Percentiles rank a stretch among this genome's conserved stretches.
phyloP scores from a whole-genome alignment of 2,329 filamentous ascomycete species.

The Thermochaetoides dissita region DNA sequence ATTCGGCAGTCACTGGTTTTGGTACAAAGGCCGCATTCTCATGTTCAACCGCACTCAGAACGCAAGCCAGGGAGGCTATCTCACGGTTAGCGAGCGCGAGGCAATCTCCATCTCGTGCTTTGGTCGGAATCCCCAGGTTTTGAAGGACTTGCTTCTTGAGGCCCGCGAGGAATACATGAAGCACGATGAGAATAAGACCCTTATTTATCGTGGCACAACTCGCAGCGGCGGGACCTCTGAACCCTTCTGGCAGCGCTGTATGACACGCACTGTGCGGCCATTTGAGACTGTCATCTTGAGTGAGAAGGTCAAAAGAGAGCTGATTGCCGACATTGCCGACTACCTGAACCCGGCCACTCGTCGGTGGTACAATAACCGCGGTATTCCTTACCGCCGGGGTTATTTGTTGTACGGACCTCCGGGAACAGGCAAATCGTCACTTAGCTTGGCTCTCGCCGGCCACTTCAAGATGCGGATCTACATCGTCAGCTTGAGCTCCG shows the following conservation, averaged over 20 bases:
- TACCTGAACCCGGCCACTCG: constrained; percentile 49
- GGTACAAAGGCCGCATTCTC: constrained; percentile 45
- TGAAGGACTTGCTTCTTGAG: constrained; percentile 49
- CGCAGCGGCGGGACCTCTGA: constrained; percentile 25
- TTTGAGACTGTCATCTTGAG: constrained; percentile 53
- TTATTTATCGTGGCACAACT: constrained; percentile 47
- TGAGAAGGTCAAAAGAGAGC: constrained; percentile 42
- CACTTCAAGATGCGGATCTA: constrained; percentile 59
- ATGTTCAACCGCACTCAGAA: constrained; percentile 41
- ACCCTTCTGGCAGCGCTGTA: constrained; percentile 46
- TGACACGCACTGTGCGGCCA: constrained; percentile 45
- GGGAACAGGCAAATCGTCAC: constrained; percentile 64
- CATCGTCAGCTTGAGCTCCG: constrained; percentile 54
- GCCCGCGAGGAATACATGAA: constrained; percentile 40
- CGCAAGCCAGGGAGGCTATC: constrained; percentile 26
- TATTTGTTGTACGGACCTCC: constrained; percentile 73
- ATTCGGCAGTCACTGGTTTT: constrained; percentile 54
- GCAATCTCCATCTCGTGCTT: constrained; percentile 48
- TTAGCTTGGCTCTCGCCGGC: constrained; percentile 57
- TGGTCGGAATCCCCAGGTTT: constrained; percentile 43
- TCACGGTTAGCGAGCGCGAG: constrained; percentile 37
- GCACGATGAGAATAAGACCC: constrained; percentile 46
- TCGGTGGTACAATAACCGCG: constrained; percentile 71
- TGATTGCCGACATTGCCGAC: constrained; percentile 47
- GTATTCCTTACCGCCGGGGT: constrained; percentile 73